Conservation (phyloP, 139 green algal species). For the Nannochloris sp. region DNA sequence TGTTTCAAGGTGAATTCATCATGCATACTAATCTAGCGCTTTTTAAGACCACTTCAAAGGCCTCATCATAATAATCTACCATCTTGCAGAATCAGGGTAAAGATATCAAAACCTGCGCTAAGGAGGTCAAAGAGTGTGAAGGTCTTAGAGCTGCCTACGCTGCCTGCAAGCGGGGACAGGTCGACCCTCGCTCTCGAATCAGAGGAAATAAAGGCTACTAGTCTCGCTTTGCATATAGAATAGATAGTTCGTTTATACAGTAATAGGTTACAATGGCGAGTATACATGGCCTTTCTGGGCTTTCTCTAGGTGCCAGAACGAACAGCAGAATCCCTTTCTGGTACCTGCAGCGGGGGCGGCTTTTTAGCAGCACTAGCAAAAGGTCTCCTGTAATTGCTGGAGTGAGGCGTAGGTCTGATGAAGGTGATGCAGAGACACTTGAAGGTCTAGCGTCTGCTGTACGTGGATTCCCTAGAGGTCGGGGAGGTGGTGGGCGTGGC, state of each 20-base stretch:
- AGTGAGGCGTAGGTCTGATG: too few species aligned
- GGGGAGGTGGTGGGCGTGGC: neutral
- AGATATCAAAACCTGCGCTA: constrained; percentile 47
- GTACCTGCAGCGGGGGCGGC: too few species aligned
- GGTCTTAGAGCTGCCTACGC: constrained; percentile 51
- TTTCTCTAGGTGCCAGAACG: neutral
- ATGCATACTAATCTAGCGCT: neutral
- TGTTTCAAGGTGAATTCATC: constrained; percentile 50
- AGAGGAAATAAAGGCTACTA: constrained; percentile 72
- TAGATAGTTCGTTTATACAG: neutral
- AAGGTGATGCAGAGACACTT: too few species aligned
- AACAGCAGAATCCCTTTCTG: too few species aligned
- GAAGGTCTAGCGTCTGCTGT: too few species aligned
- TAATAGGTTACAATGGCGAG: neutral
- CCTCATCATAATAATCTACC: neutral
- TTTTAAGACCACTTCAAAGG: neutral
- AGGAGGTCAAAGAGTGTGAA: constrained; percentile 50
- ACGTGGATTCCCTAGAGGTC: neutral
- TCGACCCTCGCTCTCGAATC: constrained; percentile 65
- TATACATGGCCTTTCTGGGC: neutral
- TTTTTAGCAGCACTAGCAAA: too few species aligned
- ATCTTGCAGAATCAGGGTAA: constrained; percentile 32
- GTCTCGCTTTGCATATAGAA: neutral
- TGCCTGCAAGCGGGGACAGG: constrained; percentile 58
- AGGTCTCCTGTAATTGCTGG: too few species aligned